Conservation (phyloP, 208 protist genomes). For the Wallacemonas sp. region DNA sequence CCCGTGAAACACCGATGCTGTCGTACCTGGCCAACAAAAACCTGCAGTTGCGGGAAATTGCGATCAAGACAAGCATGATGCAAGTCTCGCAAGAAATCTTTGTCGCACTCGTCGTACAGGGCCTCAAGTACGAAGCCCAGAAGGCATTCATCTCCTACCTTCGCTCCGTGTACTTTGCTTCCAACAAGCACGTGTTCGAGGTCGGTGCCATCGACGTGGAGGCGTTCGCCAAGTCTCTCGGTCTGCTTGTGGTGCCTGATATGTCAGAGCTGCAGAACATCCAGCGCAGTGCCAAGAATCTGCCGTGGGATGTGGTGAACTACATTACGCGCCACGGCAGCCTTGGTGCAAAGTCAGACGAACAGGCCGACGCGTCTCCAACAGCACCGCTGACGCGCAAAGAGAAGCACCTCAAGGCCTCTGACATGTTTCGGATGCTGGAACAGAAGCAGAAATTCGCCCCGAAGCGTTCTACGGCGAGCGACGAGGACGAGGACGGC, state of each 20-base stretch:
- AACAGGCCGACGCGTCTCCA: neutral
- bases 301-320: constrained; percentile 88
- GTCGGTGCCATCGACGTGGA: constrained; percentile 86
- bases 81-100: constrained; percentile 88
- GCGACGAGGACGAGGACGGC: constrained; percentile 30
- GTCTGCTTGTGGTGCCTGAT: constrained; percentile 92
- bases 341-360: constrained; percentile 10
- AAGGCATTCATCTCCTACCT: constrained; percentile 98
- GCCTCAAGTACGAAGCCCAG: constrained; percentile 97
- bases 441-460: constrained; percentile 78
- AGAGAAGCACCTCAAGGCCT: constrained; percentile 80
- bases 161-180: constrained; percentile 93
- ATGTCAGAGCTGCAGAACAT: constrained; percentile 89
- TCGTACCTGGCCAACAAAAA: constrained; percentile 87
- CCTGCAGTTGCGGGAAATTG: constrained; percentile 79
- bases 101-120: constrained; percentile 89
- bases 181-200: constrained; percentile 97
- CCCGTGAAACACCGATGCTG: constrained; percentile 94
- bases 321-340: constrained; percentile 48
- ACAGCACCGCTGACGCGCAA: constrained; percentile 51
- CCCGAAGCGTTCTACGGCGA: constrained; percentile 23
- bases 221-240: constrained; percentile 91
- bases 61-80: constrained; percentile 75
- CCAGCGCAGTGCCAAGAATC: constrained; percentile 84
- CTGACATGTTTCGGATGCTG: constrained; percentile 83